A percentile compares a stretch with the other conserved stretches of the same genome.
These are phyloP conservation scores for Botryotinia narcissicola DNA, from an alignment of 2,329 filamentous ascomycete genomes.

Conservation along the genomic window DNA sequence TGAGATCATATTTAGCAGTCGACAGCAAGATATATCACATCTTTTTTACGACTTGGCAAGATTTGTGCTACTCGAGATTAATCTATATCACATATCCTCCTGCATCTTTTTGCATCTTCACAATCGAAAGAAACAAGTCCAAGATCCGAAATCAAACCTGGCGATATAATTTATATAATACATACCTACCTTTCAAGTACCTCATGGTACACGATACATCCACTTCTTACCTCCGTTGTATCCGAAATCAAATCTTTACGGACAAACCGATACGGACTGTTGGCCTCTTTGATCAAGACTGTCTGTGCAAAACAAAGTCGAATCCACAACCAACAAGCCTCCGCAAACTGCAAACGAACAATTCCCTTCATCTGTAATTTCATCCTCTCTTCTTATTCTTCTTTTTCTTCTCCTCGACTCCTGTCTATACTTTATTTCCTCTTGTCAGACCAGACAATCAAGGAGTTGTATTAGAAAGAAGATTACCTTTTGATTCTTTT, in stretches of 20 bases:
- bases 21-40: not conserved
- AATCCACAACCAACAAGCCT: constrained; percentile 1
- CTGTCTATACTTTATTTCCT: not conserved
- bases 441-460: not conserved
- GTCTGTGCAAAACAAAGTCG: not conserved
- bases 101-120: not conserved
- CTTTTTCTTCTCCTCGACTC: not conserved
- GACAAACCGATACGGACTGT: not conserved
- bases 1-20: not conserved
- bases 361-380: not conserved
- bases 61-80: not conserved
- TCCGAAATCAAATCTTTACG: not conserved
- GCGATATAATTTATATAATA: not conserved
- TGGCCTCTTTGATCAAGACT: not conserved
- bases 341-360: not conserved
- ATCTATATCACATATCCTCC: not conserved
- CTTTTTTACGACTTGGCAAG: not conserved
- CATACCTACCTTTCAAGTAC: not conserved
- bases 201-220: not conserved
- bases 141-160: not conserved
- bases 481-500: not conserved
- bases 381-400: not conserved
- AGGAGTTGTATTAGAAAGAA: not conserved
- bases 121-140: not conserved
- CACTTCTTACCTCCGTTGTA: not conserved